These are phyloP conservation scores for Cicer judaicum DNA, from an alignment of 306 rosid species.

Conservation along the genomic window DNA sequence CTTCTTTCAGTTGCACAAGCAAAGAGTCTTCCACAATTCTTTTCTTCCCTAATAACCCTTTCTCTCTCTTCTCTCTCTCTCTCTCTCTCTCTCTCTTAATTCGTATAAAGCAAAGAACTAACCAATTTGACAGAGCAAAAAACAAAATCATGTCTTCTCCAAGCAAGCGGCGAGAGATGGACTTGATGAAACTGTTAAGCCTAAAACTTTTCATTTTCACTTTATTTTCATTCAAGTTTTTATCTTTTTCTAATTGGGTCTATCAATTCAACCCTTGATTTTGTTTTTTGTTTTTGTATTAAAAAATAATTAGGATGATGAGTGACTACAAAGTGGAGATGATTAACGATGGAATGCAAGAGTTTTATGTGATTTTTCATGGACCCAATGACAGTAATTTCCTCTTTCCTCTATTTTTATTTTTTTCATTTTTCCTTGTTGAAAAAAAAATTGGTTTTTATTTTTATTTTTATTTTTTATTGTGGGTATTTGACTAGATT, in stretches of 20 bases:
- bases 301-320: slow-evolving; percentile 55
- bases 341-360: slow-evolving; percentile 73
- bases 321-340: slow-evolving; percentile 70
- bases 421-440: slow-evolving; percentile 17
- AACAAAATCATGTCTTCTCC: slow-evolving; percentile 57
- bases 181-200: slow-evolving; percentile 65
- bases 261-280: slow-evolving; percentile 37
- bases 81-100: slow-evolving; percentile 43
- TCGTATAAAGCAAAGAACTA: slow-evolving; percentile 25
- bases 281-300: slow-evolving; percentile 13
- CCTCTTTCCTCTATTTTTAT: no score
- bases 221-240: slow-evolving; percentile 37
- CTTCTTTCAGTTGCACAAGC: slow-evolving; percentile 55
- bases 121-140: not conserved
- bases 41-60: not conserved
- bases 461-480: not conserved
- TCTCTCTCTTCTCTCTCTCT: not conserved
- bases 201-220: slow-evolving; percentile 2
- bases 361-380: slow-evolving; percentile 63
- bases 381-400: slow-evolving; percentile 61
- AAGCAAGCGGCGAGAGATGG: slow-evolving; percentile 74
- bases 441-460: not conserved
- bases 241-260: slow-evolving; percentile 40
- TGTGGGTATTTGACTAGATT: slow-evolving; percentile 44
- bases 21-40: slow-evolving; percentile 40